Base-by-base conservation (phyloP, 208 protist species). In the Trypanosoma lewisi region DNA sequence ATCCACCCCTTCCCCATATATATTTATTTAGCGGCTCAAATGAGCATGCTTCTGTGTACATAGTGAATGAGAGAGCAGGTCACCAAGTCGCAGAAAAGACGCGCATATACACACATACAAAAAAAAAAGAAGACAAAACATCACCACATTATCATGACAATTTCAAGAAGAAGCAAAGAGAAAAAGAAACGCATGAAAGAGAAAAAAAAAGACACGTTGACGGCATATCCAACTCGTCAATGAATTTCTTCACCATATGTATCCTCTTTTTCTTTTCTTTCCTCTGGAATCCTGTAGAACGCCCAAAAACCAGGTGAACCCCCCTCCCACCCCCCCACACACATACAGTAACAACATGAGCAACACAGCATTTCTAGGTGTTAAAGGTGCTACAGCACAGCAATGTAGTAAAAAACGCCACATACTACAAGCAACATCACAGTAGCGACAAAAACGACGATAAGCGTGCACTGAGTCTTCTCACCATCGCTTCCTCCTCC, bases 41-140 rank as follows among this genome's bases (percentile, higher is more conserved):
- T n/a, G n/a, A n/a, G n/a, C n/a, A n/a, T n/a, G n/a, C n/a, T n/a
- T n/a, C n/a, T n/a, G n/a, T n/a, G n/a, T n/a, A n/a, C n/a, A n/a
- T n/a, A n/a, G n/a, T n/a, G n/a, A n/a, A n/a, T n/a, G n/a, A n/a
- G n/a, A n/a, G n/a, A n/a, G n/a, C n/a, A n/a, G n/a, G n/a, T n/a
- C n/a, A n/a, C n/a, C n/a, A n/a, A n/a, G n/a, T n/a, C n/a, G n/a
- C n/a, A n/a, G n/a, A n/a, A n/a, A n/a, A n/a, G n/a, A n/a, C n/a
- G n/a, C n/a, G 52, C 36, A 36, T 54, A 33, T 50, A 48, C 11
- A 42, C 8, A 36, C 27, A 52, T 28, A 64, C 27, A 57, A 70
- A 57, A 16, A 65, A 65, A 27, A 17, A 61, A 65, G 49, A 47
- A 14, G 37, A 58, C 39, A 31, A 60, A 23, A 57, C 12, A 30